Evolutionary conservation across 805 yeast genomes (phyloP).

Genomic region (Lipomyces kockii): DNA sequence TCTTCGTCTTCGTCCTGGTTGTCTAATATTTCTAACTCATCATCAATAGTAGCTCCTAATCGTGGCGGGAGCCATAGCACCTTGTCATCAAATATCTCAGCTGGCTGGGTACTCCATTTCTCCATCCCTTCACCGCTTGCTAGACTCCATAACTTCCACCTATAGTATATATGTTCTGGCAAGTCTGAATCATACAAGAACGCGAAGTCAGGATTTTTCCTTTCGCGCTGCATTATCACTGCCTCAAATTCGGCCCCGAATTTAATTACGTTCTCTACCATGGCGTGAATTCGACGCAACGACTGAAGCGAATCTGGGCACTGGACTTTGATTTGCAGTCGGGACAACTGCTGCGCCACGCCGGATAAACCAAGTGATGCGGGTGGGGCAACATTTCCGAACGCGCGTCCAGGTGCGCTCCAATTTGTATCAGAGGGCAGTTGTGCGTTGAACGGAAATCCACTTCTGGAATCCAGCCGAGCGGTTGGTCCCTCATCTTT

Average conservation of each 20-base stretch:
- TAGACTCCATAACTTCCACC: slow-evolving; percentile 39
- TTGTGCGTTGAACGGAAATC: slow-evolving; percentile 26
- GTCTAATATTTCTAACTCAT: slow-evolving; percentile 34
- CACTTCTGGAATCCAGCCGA: slow-evolving; percentile 17
- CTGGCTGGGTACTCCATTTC: slow-evolving; percentile 18
- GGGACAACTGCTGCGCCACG: background rate
- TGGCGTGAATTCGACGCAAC: slow-evolving; percentile 36
- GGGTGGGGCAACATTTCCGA: slow-evolving; percentile 22
- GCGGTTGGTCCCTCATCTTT: slow-evolving; percentile 18
- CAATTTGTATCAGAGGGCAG: background rate
- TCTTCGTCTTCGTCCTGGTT: slow-evolving; percentile 26
- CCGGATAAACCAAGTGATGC: slow-evolving; percentile 12
- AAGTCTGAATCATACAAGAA: slow-evolving; percentile 38
- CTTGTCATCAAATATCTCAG: slow-evolving; percentile 11
- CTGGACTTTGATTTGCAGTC: slow-evolving; percentile 21
- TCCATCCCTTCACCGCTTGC: slow-evolving; percentile 25
- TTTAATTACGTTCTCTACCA: slow-evolving; percentile 39
- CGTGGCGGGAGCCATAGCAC: slow-evolving; percentile 33
- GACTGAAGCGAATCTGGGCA: slow-evolving; percentile 25
- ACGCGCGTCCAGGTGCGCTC: background rate
- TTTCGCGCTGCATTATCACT: slow-evolving; percentile 38
- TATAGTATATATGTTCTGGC: slow-evolving; percentile 38
- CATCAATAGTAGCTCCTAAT: slow-evolving; percentile 26
- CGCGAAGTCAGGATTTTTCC: slow-evolving; percentile 38
- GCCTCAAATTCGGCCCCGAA: slow-evolving; percentile 42